These are phyloP conservation scores for Tuber calosporum DNA, from an alignment of 495 filamentous ascomycete genomes.

Conservation along the genomic window DNA sequence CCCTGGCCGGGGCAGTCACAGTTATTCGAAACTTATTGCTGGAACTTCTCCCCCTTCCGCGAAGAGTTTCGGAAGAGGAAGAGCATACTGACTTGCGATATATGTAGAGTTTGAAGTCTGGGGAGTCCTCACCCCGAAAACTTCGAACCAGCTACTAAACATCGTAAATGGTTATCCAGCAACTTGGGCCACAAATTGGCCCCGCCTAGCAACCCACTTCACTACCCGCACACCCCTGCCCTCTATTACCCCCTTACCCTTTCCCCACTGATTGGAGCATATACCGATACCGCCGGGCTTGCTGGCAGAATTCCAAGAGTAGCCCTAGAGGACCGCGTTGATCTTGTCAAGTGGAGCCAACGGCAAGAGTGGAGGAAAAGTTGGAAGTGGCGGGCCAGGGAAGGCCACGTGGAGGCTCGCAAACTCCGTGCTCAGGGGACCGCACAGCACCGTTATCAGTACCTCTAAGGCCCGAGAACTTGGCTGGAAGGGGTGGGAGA, in stretches of 20 bases:
- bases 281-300: conserved; percentile 45
- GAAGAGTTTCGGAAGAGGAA: neutral
- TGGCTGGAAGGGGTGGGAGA: conserved; percentile 49
- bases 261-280: conserved; percentile 46
- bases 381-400: conserved; percentile 49
- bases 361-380: conserved; percentile 41
- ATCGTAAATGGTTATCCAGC: conserved; percentile 52
- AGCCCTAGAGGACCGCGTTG: conserved; percentile 47
- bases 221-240: conserved; percentile 42
- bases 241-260: conserved; percentile 38
- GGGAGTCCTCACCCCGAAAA: conserved; percentile 46
- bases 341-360: conserved; percentile 51
- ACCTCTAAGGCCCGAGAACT: conserved; percentile 55
- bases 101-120: conserved; percentile 52
- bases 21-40: conserved; percentile 44
- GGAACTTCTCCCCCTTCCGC: neutral
- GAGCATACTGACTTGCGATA: neutral
- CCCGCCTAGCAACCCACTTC: conserved; percentile 48
- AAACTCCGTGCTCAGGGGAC: conserved; percentile 49
- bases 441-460: conserved; percentile 48
- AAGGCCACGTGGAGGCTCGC: conserved; percentile 55
- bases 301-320: conserved; percentile 39
- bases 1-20: conserved; percentile 50
- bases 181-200: conserved; percentile 54
- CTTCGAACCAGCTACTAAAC: conserved; percentile 53